Conservation (phyloP, 2,329 filamentous ascomycete species). For the Penicillium hesseltinei region DNA sequence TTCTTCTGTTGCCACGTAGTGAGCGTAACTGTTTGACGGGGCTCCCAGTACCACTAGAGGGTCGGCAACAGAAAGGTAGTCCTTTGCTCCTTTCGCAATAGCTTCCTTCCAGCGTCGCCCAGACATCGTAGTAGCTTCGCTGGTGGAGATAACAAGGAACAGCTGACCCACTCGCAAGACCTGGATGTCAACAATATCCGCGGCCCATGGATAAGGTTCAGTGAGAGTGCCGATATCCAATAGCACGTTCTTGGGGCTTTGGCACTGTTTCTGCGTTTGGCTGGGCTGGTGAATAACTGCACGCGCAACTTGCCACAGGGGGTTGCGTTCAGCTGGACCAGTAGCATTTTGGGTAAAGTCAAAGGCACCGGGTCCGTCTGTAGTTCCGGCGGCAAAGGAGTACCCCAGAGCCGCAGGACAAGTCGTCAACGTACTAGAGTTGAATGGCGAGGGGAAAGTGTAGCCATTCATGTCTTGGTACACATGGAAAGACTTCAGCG, state of each 20-base stretch:
- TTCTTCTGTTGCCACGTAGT: slow-evolving; percentile 76
- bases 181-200: slow-evolving; percentile 89
- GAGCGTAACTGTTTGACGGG: slow-evolving; percentile 86
- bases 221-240: slow-evolving; percentile 83
- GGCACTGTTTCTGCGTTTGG: slow-evolving; percentile 69
- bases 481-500: slow-evolving; percentile 78
- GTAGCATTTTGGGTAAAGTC: slow-evolving; percentile 90
- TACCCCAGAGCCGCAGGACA: slow-evolving; percentile 88
- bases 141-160: slow-evolving; percentile 77
- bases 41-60: slow-evolving; percentile 82
- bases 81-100: slow-evolving; percentile 56
- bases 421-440: slow-evolving; percentile 63
- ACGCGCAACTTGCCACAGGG: slow-evolving; percentile 76
- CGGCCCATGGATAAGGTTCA: slow-evolving; percentile 79
- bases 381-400: slow-evolving; percentile 88
- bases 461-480: slow-evolving; percentile 80
- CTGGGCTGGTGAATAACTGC: slow-evolving; percentile 69
- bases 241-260: slow-evolving; percentile 77
- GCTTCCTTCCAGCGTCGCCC: slow-evolving; percentile 81
- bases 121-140: slow-evolving; percentile 90
- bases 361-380: slow-evolving; percentile 85
- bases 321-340: slow-evolving; percentile 67
- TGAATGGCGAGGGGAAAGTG: slow-evolving; percentile 66
- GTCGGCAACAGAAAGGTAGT: slow-evolving; percentile 49
- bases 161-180: slow-evolving; percentile 79